Evolutionary conservation across 1,284 basidiomycete genomes (phyloP), one percentile per base, ranked within the genome.

Genomic region (Pseudozyma hubeiensis): DNA sequence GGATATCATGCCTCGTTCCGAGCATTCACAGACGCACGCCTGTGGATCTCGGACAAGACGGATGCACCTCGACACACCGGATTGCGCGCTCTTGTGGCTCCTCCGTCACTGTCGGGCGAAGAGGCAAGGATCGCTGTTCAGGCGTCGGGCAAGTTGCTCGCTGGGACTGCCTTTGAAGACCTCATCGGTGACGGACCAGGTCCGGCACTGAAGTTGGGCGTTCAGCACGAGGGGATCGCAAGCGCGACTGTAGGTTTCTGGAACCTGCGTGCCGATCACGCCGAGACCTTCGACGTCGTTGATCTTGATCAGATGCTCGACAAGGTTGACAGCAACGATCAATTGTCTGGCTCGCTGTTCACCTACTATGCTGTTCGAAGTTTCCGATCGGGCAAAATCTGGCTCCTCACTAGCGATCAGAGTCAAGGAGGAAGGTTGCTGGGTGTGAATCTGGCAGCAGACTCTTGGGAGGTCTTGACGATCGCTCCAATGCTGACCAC

Each of bases 1-100:
- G 58, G 60, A 4, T 69, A 53, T 39, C 82, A 84, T 44, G 70
- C 82, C 16, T 68, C 77, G 0, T 67, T 81, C 33, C 68, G 81
- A 16, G 71, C 74, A 39, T 83, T 84, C 58, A 75, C 77, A 1
- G 55, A 63, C 35, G 68, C 68, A 16, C 48, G 53, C 8, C 45
- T 72, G 10, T 72, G 68, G 68, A 16, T 72, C 16, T 66, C 68
- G 29, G 68, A 72, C 40, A 61, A 57, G 24, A 43, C 58, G 3
- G 41, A 65, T 39, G 68, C 62, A 4, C 57, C 54, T 31, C 16
- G 17, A 17, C 37, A 62, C 37, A 35, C 44, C 24, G 50, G 58
- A 4, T 31, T 64, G 17, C 49, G 54, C 10, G 62, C 60, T 5
- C 59, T 66, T 3, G 59, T 55, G 0, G n/a, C 59, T 8, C 59